phyloP scores from a whole-genome alignment of 495 filamentous ascomycete species.

The Corynascus novoguineensis region DNA sequence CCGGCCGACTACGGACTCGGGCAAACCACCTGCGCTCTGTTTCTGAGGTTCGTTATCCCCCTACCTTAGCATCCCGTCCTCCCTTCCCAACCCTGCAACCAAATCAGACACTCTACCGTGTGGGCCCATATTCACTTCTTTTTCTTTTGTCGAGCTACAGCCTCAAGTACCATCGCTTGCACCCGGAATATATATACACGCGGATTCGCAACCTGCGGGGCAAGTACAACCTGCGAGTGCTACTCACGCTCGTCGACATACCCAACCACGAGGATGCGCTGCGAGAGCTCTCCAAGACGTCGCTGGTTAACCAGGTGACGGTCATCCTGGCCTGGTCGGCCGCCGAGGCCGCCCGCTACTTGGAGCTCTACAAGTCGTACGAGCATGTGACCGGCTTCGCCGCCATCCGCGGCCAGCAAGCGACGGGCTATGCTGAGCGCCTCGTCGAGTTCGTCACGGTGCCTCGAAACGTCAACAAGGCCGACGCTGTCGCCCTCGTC shows the following conservation, averaged over 20 bases:
- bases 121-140: no score
- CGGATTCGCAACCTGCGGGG: conserved; percentile 74
- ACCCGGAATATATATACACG: conserved; percentile 96
- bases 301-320: conserved; percentile 82
- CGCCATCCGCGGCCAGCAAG: conserved; percentile 75
- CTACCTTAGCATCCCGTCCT: neutral
- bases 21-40: conserved; percentile 81
- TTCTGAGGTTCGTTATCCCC: conserved; percentile 46
- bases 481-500: conserved; percentile 82
- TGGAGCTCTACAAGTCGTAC: conserved; percentile 89
- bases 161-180: conserved; percentile 94
- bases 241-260: conserved; percentile 91
- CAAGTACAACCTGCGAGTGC: conserved; percentile 75
- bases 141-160: no score
- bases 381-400: conserved; percentile 79
- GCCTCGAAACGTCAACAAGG: conserved; percentile 86
- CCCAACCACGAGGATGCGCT: conserved; percentile 71
- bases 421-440: conserved; percentile 75
- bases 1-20: conserved; percentile 90
- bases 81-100: neutral
- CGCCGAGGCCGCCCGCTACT: conserved; percentile 84
- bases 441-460: conserved; percentile 92
- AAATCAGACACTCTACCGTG: neutral
- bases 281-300: conserved; percentile 78
- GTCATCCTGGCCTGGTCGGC: conserved; percentile 90